Evolutionary conservation across 1,284 basidiomycete genomes (phyloP).

Genomic region (Mycena sp.): DNA sequence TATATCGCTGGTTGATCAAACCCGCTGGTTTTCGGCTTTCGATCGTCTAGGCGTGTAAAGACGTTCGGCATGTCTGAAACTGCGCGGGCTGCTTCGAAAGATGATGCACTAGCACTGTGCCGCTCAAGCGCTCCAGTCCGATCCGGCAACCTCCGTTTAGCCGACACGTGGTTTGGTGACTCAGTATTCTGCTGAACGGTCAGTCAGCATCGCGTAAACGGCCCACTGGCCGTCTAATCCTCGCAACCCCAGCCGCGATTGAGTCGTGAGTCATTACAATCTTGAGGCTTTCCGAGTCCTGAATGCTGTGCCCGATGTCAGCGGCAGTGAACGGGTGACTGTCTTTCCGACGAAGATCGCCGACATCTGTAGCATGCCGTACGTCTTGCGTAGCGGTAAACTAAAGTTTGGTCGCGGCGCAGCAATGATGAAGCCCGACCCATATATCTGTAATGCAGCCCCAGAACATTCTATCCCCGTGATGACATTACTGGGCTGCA

Average conservation of each 20-base stretch:
- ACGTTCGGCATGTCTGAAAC: too few species aligned
- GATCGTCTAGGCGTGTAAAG: too few species aligned
- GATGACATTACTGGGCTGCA: neutral
- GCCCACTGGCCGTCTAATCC: neutral
- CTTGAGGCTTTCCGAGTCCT: neutral
- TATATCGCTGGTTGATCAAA: too few species aligned
- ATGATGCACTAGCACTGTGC: too few species aligned
- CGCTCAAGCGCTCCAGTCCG: neutral
- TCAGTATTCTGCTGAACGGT: too few species aligned
- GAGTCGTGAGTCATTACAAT: neutral
- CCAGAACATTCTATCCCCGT: constrained; percentile 17
- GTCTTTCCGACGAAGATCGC: constrained; percentile 1
- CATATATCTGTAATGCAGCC: constrained; percentile 6
- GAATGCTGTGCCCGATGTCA: constrained; percentile 2
- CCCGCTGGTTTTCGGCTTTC: too few species aligned
- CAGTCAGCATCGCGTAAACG: neutral
- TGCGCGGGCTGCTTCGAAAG: too few species aligned
- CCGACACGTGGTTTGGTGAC: neutral
- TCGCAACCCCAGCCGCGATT: neutral
- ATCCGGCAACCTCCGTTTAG: neutral
- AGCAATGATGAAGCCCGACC: constrained; percentile 3
- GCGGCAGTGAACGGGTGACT: neutral
- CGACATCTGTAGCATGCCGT: constrained; percentile 12
- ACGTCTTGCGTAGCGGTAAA: neutral
- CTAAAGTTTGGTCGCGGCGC: neutral